Conservation (phyloP, 176 grass and related monocot genomes). For the Oryza coarctata region DNA sequence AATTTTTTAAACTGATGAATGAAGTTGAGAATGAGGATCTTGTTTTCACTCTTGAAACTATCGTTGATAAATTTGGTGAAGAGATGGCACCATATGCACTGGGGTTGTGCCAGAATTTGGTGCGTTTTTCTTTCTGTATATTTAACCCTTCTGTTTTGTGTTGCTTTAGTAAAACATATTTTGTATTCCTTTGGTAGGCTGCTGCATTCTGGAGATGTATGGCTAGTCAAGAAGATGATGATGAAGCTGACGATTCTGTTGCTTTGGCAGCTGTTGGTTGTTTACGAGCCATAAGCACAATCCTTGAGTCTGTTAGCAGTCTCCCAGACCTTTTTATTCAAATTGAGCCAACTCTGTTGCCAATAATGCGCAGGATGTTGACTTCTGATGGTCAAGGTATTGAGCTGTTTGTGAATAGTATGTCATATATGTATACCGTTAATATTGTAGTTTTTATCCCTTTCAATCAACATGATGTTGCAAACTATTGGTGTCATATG, state of each 20-base stretch:
- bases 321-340: conserved; percentile 78
- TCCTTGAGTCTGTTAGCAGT: conserved; percentile 86
- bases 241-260: conserved; percentile 86
- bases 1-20: conserved; percentile 92
- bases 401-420: neutral
- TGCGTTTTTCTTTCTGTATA: conserved; percentile 21
- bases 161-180: neutral
- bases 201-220: conserved; percentile 88
- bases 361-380: conserved; percentile 84
- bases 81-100: conserved; percentile 95
- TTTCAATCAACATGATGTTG: neutral
- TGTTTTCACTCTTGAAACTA: conserved; percentile 87
- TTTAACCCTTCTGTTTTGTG: neutral
- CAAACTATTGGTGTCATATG: neutral
- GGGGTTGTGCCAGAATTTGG: conserved; percentile 89
- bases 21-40: conserved; percentile 95
- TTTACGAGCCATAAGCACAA: conserved; percentile 88
- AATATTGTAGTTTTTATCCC: neutral
- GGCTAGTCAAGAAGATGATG: conserved; percentile 78
- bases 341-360: conserved; percentile 75
- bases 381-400: conserved; percentile 93
- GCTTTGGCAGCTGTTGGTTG: conserved; percentile 91
- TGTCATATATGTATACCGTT: neutral
- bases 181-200: conserved; percentile 49
- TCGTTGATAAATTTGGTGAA: conserved; percentile 96